Conservation (phyloP, 1,284 basidiomycete species). For the Malassezia equina region DNA sequence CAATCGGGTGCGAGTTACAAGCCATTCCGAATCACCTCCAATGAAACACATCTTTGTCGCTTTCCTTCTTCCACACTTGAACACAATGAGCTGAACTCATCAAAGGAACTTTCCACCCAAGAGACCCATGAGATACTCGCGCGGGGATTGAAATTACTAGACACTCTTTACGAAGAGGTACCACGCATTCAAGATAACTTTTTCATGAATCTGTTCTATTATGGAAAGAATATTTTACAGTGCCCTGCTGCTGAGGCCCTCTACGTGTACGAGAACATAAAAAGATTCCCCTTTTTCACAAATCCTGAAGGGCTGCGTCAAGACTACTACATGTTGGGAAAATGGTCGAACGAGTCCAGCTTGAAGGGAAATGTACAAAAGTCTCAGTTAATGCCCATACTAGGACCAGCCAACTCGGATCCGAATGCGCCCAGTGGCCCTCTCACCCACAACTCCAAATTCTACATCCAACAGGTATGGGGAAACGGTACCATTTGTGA, state of each 20-base stretch:
- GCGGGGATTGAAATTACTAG: background rate
- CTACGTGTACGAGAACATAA: background rate
- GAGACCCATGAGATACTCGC: background rate
- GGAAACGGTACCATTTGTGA: slow-evolving; percentile 9
- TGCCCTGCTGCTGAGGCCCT: background rate
- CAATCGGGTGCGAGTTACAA: background rate
- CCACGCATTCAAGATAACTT: background rate
- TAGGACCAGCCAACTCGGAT: background rate
- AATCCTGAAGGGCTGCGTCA: background rate
- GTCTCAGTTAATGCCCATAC: background rate
- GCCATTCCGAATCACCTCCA: background rate
- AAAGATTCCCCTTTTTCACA: background rate
- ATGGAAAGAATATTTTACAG: background rate
- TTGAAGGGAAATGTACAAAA: background rate
- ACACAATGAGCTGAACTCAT: background rate
- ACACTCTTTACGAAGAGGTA: background rate
- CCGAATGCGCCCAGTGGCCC: background rate
- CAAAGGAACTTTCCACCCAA: background rate
- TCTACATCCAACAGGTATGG: slow-evolving; percentile 10
- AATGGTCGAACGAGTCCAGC: background rate
- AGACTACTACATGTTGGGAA: slow-evolving; percentile 8
- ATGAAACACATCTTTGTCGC: slow-evolving; percentile 7
- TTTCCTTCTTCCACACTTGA: background rate
- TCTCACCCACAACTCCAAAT: background rate
- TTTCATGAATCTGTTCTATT: slow-evolving; percentile 10